These are phyloP conservation scores for Halteria grandinella DNA, from an alignment of 73 alveolate genomes.

Conservation along the genomic window DNA sequence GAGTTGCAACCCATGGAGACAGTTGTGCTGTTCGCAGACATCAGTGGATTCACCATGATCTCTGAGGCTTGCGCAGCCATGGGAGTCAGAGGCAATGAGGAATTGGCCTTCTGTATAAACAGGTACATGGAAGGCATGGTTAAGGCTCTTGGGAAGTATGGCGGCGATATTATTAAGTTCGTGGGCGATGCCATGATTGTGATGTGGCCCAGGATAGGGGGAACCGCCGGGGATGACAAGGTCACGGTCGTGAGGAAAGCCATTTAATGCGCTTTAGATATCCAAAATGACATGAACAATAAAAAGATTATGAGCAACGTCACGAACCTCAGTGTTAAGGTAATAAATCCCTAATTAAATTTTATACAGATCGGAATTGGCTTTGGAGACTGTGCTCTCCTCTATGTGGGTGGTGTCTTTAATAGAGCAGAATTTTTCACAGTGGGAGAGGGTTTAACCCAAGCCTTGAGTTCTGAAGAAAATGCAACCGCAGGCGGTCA, in stretches of 20 bases:
- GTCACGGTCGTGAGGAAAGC: slow-evolving; percentile 83
- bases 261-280: slow-evolving; percentile 88
- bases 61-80: slow-evolving; percentile 87
- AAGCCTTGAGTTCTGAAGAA: slow-evolving; percentile 93
- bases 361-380: slow-evolving; percentile 85
- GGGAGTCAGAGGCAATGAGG: slow-evolving; percentile 94
- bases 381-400: slow-evolving; percentile 91
- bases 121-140: slow-evolving; percentile 94
- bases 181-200: slow-evolving; percentile 98
- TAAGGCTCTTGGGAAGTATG: slow-evolving; percentile 86
- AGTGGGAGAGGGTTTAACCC: slow-evolving; percentile 93
- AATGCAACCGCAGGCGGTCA: slow-evolving; percentile 94
- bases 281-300: slow-evolving; percentile 85
- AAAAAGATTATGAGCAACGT: slow-evolving; percentile 86
- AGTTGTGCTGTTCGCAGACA: slow-evolving; percentile 85
- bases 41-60: slow-evolving; percentile 86
- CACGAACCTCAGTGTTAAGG: slow-evolving; percentile 63
- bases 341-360: neutral
- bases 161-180: slow-evolving; percentile 97
- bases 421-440: slow-evolving; percentile 95
- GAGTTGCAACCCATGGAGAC: slow-evolving; percentile 75
- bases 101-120: slow-evolving; percentile 89
- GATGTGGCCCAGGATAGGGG: slow-evolving; percentile 89
- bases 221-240: slow-evolving; percentile 22
- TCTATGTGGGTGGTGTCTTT: slow-evolving; percentile 96